A percentile compares a stretch with the other conserved stretches of the same genome.
Conservation (phyloP, 257 asterid species). For the Capsicum chinense region DNA sequence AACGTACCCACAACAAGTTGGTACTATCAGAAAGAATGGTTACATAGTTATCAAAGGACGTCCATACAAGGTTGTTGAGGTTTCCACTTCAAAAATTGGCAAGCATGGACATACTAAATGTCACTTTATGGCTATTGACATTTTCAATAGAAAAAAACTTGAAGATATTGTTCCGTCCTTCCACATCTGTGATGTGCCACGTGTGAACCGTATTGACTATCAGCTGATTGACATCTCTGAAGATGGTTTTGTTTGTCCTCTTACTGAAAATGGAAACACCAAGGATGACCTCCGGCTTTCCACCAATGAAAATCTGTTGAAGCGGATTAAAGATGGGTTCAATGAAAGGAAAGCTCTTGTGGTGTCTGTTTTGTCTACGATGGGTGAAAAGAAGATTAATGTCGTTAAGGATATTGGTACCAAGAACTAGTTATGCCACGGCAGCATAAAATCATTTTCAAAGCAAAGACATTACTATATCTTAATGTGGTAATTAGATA, state of each 20-base stretch:
- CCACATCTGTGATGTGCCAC: slow-evolving; percentile 61
- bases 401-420: slow-evolving; percentile 67
- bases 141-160: slow-evolving; percentile 57
- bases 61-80: slow-evolving; percentile 83
- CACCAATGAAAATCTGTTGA: slow-evolving; percentile 68
- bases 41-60: slow-evolving; percentile 74
- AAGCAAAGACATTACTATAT: slow-evolving; percentile 19
- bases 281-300: slow-evolving; percentile 83
- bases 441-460: neutral
- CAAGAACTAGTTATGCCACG: slow-evolving; percentile 39
- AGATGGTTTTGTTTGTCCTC: slow-evolving; percentile 84
- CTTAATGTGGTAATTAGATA: slow-evolving; percentile 6
- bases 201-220: slow-evolving; percentile 55
- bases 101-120: slow-evolving; percentile 65
- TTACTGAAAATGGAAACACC: slow-evolving; percentile 78
- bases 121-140: slow-evolving; percentile 60
- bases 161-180: slow-evolving; percentile 61
- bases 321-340: slow-evolving; percentile 62
- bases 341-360: slow-evolving; percentile 79
- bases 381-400: slow-evolving; percentile 84
- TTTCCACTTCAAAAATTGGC: slow-evolving; percentile 63
- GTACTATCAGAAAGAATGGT: slow-evolving; percentile 79
- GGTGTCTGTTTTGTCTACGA: slow-evolving; percentile 65
- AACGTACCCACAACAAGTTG: slow-evolving; percentile 85
- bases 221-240: slow-evolving; percentile 76